These are phyloP conservation scores for Musa troglodytarum DNA, from an alignment of 176 grass and related monocot genomes.

Conservation along the genomic window DNA sequence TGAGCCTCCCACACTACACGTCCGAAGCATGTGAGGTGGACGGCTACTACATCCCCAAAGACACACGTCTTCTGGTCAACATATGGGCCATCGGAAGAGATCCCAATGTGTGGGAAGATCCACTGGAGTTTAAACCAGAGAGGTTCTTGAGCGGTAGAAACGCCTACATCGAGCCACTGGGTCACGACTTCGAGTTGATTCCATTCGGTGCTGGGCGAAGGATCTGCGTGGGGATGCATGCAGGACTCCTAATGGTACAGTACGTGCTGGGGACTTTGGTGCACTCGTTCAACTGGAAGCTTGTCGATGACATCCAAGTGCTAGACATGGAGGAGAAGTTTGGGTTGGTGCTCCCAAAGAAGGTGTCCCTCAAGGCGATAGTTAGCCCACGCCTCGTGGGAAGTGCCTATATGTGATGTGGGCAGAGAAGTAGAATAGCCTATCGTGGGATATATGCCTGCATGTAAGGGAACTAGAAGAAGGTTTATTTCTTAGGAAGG, in stretches of 20 bases:
- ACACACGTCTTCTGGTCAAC: conserved; percentile 20
- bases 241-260: background rate
- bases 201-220: conserved; percentile 9
- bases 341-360: background rate
- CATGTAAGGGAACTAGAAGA: too few species aligned
- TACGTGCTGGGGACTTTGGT: conserved; percentile 4
- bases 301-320: background rate
- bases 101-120: conserved; percentile 22
- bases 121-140: conserved; percentile 17
- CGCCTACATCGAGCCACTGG: background rate
- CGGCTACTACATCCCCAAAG: conserved; percentile 17
- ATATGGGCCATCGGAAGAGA: conserved; percentile 30
- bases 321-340: background rate
- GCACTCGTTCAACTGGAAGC: conserved; percentile 1
- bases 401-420: background rate
- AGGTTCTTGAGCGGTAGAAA: background rate
- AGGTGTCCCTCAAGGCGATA: background rate
- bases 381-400: background rate
- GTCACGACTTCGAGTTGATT: conserved; percentile 13
- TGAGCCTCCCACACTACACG: conserved; percentile 14
- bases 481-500: too few species aligned
- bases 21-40: conserved; percentile 7
- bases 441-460: too few species aligned
- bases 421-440: too few species aligned
- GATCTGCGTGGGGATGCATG: conserved; percentile 1